Base-by-base conservation (phyloP, 345 rosid species). In the Ailanthus altissimus region DNA sequence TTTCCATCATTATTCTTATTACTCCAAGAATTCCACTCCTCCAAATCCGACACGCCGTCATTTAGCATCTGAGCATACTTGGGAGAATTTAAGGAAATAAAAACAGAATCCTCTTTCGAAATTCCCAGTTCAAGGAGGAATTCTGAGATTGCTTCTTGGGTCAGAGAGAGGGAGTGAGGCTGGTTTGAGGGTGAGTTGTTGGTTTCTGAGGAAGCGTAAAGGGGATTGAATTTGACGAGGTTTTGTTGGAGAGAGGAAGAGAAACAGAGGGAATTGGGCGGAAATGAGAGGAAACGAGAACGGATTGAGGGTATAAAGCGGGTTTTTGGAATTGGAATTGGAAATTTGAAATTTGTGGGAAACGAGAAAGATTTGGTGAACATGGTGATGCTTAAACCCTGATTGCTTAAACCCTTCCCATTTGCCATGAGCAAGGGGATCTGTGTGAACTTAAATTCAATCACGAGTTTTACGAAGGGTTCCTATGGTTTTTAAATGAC, bases 1-100 rank as follows among this genome's bases (percentile, higher is more conserved):
- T 20, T 75, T 23, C 58, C 83, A 42, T 78, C 82, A 16, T 80
- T 80, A 16, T 49, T 75, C 16, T 12, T 81, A 62, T 78, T 82
- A 23, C 80, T 84, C 90, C 89, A 88, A 11, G 89, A 77, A 76
- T 76, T 83, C 92, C 90, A 89, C 72, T 91, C 97, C 42, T 95
- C 97, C 85, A 95, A 80, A 47, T 95, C 99, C 79, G 75, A 78
- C 13, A 91, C 92, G 59, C 89, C 78, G 3, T 90, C 93, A 11
- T 85, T 72, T 36, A 93, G 76, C 91, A 89, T 88, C 69, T 71
- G 75, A 32, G 86, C 73, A 75, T 89, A 93, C 32, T 84, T 86
- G 21, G 90, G 93, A 54, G 86, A 91, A 47, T 80, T 84, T 16
- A 61, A 78, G 69, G 94, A 86, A 10, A 93, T 84, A 67, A 57